A percentile compares a stretch with the other conserved stretches of the same genome.
Conservation (phyloP, 108 stramenopile genomes). For the Aureococcus anophagefferens region DNA sequence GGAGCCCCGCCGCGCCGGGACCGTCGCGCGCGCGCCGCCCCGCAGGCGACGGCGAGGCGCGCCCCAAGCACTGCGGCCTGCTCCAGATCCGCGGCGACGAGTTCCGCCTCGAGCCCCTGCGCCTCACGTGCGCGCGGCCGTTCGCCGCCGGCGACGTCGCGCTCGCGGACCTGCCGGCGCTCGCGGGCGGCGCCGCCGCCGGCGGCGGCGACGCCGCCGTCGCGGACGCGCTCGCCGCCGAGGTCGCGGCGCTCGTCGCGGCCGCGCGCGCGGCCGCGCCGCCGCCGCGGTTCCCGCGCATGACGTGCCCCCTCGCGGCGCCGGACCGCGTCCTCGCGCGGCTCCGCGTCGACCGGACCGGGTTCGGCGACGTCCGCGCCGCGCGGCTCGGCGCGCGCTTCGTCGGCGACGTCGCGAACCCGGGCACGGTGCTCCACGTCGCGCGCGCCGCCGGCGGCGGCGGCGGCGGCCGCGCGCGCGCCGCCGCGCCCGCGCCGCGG, state of each 20-base stretch:
- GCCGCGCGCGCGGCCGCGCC: neutral
- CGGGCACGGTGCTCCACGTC: conserved; percentile 72
- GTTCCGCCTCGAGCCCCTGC: conserved; percentile 62
- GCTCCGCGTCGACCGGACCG: conserved; percentile 84
- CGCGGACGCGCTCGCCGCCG: conserved; percentile 42
- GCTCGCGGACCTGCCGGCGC: conserved; percentile 26
- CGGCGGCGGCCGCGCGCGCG: conserved; percentile 13
- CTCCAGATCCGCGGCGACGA: conserved; percentile 56
- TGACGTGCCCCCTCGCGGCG: conserved; percentile 37
- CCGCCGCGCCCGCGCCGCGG: conserved; percentile 9
- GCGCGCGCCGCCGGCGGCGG: conserved; percentile 36
- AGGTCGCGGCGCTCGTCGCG: conserved; percentile 53
- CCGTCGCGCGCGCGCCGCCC: too few relatives aligned
- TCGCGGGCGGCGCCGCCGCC: conserved; percentile 42
- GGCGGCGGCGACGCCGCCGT: conserved; percentile 65
- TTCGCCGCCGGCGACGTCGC: conserved; percentile 62
- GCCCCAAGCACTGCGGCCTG: conserved; percentile 68
- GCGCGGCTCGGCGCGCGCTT: conserved; percentile 79
- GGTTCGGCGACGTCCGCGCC: conserved; percentile 79
- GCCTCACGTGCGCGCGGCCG: conserved; percentile 63
- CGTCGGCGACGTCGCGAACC: conserved; percentile 80
- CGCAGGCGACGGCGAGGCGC: conserved; percentile 65
- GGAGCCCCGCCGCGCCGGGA: too few relatives aligned
- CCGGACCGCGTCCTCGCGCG: conserved; percentile 79
- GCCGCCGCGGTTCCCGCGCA: neutral